Evolutionary conservation across 257 asterid species (phyloP).

Genomic region (Linderniella brevidens): DNA sequence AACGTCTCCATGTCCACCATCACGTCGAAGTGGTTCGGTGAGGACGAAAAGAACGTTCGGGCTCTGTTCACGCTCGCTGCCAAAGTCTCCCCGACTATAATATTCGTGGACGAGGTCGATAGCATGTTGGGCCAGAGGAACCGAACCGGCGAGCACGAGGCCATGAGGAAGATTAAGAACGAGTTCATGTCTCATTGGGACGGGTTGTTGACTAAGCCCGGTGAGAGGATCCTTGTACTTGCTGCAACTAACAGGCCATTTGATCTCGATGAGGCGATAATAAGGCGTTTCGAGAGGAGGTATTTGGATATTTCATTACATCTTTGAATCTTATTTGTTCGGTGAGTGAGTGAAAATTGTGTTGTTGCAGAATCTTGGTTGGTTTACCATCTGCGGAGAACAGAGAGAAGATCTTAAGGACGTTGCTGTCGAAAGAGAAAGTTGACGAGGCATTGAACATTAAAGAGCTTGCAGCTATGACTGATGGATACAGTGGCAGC

Average conservation of each 20-base stretch:
- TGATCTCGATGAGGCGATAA: slow-evolving; percentile 89
- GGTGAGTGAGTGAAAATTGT: neutral
- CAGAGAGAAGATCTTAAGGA: slow-evolving; percentile 56
- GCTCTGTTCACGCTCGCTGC: slow-evolving; percentile 78
- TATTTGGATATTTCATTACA: slow-evolving; percentile 6
- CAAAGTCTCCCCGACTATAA: slow-evolving; percentile 81
- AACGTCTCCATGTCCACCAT: slow-evolving; percentile 75
- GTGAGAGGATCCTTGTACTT: slow-evolving; percentile 72
- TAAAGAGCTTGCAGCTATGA: slow-evolving; percentile 55
- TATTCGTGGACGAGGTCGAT: slow-evolving; percentile 85
- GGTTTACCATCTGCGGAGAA: slow-evolving; percentile 64
- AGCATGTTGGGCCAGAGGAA: slow-evolving; percentile 84
- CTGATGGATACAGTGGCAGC: slow-evolving; percentile 84
- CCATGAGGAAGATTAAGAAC: slow-evolving; percentile 78
- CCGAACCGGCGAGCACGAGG: slow-evolving; percentile 78
- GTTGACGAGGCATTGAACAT: slow-evolving; percentile 38
- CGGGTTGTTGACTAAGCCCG: slow-evolving; percentile 54
- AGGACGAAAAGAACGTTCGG: slow-evolving; percentile 79
- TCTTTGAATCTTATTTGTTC: neutral
- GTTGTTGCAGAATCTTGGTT: slow-evolving; percentile 51
- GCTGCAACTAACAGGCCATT: slow-evolving; percentile 89
- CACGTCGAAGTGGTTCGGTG: slow-evolving; percentile 89
- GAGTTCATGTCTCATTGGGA: slow-evolving; percentile 95
- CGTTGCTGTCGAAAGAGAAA: slow-evolving; percentile 56
- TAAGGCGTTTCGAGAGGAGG: slow-evolving; percentile 86